Conservation (phyloP, 2,329 filamentous ascomycete genomes). For the Nothomitra cinnamomea region DNA sequence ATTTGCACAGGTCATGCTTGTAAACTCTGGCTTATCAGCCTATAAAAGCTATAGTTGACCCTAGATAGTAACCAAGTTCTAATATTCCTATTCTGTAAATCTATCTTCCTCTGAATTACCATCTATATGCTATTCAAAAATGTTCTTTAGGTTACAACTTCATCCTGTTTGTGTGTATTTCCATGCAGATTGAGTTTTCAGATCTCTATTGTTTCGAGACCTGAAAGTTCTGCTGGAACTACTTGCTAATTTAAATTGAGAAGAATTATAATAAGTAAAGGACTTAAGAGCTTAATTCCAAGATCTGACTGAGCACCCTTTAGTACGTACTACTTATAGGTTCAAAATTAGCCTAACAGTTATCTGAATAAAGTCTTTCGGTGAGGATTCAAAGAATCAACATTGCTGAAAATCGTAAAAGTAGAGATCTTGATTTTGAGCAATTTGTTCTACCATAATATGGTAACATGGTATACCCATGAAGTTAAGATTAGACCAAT, state of each 20-base stretch:
- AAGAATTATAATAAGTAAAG: background rate
- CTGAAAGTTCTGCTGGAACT: background rate
- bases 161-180: background rate
- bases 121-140: background rate
- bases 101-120: background rate
- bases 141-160: background rate
- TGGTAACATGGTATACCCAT: too few relatives aligned
- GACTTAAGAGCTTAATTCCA: background rate
- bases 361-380: background rate
- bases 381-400: background rate
- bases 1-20: background rate
- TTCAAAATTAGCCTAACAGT: background rate
- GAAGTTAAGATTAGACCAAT: too few relatives aligned
- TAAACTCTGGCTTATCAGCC: too few relatives aligned
- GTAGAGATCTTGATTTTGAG: too few relatives aligned
- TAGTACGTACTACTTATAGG: background rate
- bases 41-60: background rate
- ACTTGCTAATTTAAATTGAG: background rate
- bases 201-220: background rate
- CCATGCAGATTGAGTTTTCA: background rate
- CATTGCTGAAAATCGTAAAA: background rate
- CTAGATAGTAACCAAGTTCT: background rate
- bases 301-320: background rate
- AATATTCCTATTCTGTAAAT: background rate
- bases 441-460: too few relatives aligned